Conservation (phyloP, 2,329 filamentous ascomycete genomes). For the Rutstroemia sp. region DNA sequence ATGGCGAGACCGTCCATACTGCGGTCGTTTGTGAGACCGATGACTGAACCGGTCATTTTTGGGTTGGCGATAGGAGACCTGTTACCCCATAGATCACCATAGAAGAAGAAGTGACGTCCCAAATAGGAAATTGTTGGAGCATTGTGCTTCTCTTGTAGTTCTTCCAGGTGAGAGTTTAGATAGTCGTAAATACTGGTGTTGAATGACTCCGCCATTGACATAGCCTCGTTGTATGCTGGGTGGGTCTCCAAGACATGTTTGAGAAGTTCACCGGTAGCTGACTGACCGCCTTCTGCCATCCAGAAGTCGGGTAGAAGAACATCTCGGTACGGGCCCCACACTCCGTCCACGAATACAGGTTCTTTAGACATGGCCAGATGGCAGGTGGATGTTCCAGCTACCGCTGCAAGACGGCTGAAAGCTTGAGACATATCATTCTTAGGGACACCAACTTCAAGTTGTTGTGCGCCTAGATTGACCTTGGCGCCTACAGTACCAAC, state of each 20-base stretch:
- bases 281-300: slow-evolving; percentile 97
- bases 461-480: slow-evolving; percentile 63
- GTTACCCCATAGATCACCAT: slow-evolving; percentile 96
- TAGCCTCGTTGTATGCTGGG: slow-evolving; percentile 75
- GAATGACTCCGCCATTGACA: slow-evolving; percentile 71
- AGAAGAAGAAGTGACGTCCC: slow-evolving; percentile 94
- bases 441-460: slow-evolving; percentile 58
- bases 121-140: slow-evolving; percentile 80
- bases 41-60: slow-evolving; percentile 83
- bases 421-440: slow-evolving; percentile 88
- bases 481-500: slow-evolving; percentile 98
- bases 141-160: slow-evolving; percentile 59
- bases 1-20: slow-evolving; percentile 80
- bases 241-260: slow-evolving; percentile 95
- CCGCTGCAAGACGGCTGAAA: slow-evolving; percentile 85
- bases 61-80: slow-evolving; percentile 88
- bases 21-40: slow-evolving; percentile 82
- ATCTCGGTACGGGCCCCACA: slow-evolving; percentile 96
- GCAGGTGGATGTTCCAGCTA: slow-evolving; percentile 95
- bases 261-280: slow-evolving; percentile 87
- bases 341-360: slow-evolving; percentile 87
- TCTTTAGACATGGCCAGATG: slow-evolving; percentile 93
- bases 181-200: slow-evolving; percentile 92
- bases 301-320: slow-evolving; percentile 87
- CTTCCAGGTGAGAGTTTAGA: slow-evolving; percentile 77